Evolutionary conservation across 345 rosid species (phyloP), one percentile per base, ranked within the genome.

Genomic region (Brassica juncea): DNA sequence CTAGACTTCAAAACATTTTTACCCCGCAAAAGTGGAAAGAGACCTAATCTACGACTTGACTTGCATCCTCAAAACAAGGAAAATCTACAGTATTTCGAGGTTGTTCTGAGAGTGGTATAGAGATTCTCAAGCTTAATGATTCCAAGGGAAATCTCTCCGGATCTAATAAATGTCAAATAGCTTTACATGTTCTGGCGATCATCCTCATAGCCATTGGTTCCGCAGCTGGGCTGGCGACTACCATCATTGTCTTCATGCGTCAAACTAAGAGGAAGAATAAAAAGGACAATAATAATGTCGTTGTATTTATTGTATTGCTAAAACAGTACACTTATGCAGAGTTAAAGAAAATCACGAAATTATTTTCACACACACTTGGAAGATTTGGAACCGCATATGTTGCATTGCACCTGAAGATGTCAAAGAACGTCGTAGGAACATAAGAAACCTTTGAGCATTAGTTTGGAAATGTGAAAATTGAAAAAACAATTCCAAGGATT

Each of bases 51-150:
- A 4, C 73, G 58, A 6, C 31, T 86, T 39, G 78, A 64, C 6
- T 27, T 63, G 73, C 60, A 58, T 30, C 80, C 84, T 59, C 1
- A 9, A 35, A 35, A 35, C 0, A 2, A 0, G 0, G 16, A 5
- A 0, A 35, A 35, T 8, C 42, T 6, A 35, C 42, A 35, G 42
- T 35, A 6, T 0, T 0, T 4, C 3, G 85, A 83, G 3, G 80
- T 69, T 1, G 73, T 82, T 16, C 54, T 88, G 54, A 85, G 85
- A 85, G 85, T 34, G 89, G 89, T 4, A 28, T 82, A 30, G 91
- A 88, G 82, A 82, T 88, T 71, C 84, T 35, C 42, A 35, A 35
- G 42, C 42, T 35, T 7, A 35, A 7, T 35, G 42, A 35, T 8
- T 35, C 42, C 42, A 35, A 8, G 10, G 42, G 42, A 35, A 35